Base-by-base conservation (phyloP, 179 eudicot species). In the Vitellaria paradoxa region DNA sequence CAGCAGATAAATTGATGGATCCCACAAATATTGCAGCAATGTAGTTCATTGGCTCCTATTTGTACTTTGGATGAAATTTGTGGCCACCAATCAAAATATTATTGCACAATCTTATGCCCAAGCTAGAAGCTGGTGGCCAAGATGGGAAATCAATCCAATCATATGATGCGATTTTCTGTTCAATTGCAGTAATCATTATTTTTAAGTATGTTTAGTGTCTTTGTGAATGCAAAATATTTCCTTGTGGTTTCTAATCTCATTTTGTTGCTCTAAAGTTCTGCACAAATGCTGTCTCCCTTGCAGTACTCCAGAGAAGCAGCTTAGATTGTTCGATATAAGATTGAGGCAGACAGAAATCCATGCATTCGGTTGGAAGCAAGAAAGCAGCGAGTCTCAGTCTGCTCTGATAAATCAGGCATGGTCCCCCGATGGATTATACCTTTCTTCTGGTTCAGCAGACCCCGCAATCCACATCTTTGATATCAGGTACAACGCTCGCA, bases 351-450 rank as follows among this genome's bases (percentile, higher is more conserved):
- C 87, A 65, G 99, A 93, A 80, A 80, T 93, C 61, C 99, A 96
- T 67, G 80, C 89, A n/a, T 90, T 91, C 60, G 99, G 99, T 18
- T 96, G 97, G 97, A 90, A 88, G 81, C 99, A 95, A 87, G 98
- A 91, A 84, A 90, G 92, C 79, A 95, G 99, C 24, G 99, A 93
- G 60, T 93, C 98, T 7, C 99, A 93, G 65, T 95, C 99, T 0
- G 99, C 99, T 70, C 81, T 95, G 75, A 93, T 95, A 64, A 95
- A 91, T 71, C 99, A 95, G 83, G 89, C 99, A 9, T 95, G 99
- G 99, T 95, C 99, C 15, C 99, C 99, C 0, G 98, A 95, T 78
- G 99, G 99, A 23, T 76, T 95, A 23, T 93, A 90, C 81, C 81
- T 95, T 14, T 85, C 97, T 23, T 95, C 98, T 52, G 99, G 99